phyloP scores from a whole-genome alignment of 139 green algal genomes.

The Tetradesmus lagerheimii region DNA sequence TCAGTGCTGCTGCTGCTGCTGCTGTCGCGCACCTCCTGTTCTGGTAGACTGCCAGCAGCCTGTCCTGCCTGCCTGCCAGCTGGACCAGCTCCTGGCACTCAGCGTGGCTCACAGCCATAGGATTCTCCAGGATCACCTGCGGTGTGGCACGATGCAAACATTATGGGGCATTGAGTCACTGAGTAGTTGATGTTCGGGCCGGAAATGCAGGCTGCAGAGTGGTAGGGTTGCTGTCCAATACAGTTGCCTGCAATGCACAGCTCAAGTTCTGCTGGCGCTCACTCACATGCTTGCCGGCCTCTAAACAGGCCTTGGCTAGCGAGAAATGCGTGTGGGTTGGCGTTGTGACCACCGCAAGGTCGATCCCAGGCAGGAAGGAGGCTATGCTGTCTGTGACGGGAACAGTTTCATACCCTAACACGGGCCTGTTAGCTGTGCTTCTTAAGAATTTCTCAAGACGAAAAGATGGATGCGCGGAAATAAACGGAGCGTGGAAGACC shows the following conservation, averaged over 20 bases:
- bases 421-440: neutral
- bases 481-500: slow-evolving; percentile 20
- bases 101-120: neutral
- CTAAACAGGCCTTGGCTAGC: neutral
- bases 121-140: slow-evolving; percentile 42
- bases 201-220: neutral
- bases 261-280: neutral
- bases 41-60: slow-evolving; percentile 44
- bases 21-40: slow-evolving; percentile 6
- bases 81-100: slow-evolving; percentile 8
- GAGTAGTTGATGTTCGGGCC: neutral
- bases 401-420: neutral
- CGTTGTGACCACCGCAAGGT: slow-evolving; percentile 41
- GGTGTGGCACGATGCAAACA: too few relatives aligned
- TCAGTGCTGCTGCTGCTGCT: too few relatives aligned
- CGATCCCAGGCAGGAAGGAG: slow-evolving; percentile 30
- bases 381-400: slow-evolving; percentile 11
- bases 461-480: neutral
- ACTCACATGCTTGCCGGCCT: slow-evolving; percentile 34
- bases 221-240: neutral
- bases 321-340: slow-evolving; percentile 18
- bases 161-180: too few relatives aligned
- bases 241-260: neutral
- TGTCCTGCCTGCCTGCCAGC: neutral
- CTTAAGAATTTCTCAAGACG: neutral